A percentile compares a stretch with the other conserved stretches of the same genome.
Evolutionary conservation across 495 filamentous ascomycete species (phyloP).

Genomic region (Trichoderma gamsii): DNA sequence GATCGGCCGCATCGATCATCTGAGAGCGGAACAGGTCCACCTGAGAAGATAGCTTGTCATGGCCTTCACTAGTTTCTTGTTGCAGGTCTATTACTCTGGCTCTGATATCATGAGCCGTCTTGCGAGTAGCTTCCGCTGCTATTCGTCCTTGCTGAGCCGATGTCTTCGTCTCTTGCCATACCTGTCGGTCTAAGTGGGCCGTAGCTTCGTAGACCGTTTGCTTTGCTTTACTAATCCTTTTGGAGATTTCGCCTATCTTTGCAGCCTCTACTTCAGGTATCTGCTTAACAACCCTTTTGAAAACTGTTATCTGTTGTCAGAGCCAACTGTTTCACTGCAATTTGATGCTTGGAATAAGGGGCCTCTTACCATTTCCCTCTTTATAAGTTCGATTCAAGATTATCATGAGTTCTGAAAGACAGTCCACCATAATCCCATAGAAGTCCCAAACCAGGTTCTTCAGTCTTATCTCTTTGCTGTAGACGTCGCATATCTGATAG

Average conservation of each 20-base stretch:
- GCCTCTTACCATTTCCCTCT: neutral
- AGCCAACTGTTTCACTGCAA: neutral
- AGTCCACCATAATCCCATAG: neutral
- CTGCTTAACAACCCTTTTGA: neutral
- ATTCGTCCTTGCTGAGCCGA: neutral
- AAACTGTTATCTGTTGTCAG: neutral
- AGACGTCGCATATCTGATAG: neutral
- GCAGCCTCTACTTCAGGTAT: neutral
- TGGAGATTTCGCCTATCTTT: neutral
- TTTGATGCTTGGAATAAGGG: neutral
- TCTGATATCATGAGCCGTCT: constrained; percentile 2
- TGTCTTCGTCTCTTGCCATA: neutral
- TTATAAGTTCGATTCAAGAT: constrained; percentile 3
- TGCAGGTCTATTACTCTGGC: neutral
- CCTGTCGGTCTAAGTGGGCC: neutral
- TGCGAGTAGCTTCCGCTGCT: neutral
- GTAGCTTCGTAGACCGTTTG: neutral
- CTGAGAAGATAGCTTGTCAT: neutral
- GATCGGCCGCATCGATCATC: neutral
- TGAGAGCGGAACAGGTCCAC: neutral
- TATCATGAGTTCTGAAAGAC: neutral
- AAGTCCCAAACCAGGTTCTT: constrained; percentile 7
- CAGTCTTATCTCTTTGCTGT: neutral
- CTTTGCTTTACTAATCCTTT: neutral
- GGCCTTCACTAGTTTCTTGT: neutral